phyloP scores from a whole-genome alignment of 805 yeast genomes.

The Monosporozyma unispora region DNA sequence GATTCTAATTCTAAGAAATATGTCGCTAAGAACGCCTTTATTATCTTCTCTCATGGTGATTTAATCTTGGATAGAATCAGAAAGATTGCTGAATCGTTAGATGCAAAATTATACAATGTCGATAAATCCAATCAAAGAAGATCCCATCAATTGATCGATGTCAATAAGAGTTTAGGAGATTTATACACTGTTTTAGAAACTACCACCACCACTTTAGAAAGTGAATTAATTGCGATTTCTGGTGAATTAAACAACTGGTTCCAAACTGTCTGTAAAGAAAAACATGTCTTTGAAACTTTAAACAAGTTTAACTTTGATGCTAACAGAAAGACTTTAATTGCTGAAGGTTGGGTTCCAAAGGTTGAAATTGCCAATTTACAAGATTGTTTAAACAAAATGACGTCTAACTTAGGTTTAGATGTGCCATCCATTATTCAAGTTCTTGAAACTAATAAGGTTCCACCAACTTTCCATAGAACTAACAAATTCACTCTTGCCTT shows the following conservation, averaged over 20 bases:
- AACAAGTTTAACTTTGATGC: constrained; percentile 62
- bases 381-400: constrained; percentile 35
- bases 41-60: constrained; percentile 64
- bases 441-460: constrained; percentile 54
- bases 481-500: constrained; percentile 63
- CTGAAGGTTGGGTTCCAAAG: constrained; percentile 68
- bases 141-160: constrained; percentile 31
- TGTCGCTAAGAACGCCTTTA: constrained; percentile 51
- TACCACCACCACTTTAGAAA: constrained; percentile 45
- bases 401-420: constrained; percentile 22
- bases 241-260: constrained; percentile 56
- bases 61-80: constrained; percentile 49
- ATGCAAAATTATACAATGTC: constrained; percentile 51
- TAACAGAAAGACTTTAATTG: constrained; percentile 55
- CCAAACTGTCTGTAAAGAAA: constrained; percentile 44
- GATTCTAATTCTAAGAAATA: constrained; percentile 43
- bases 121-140: constrained; percentile 36
- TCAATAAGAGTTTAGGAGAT: constrained; percentile 38
- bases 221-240: constrained; percentile 58
- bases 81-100: constrained; percentile 62
- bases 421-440: constrained; percentile 46
- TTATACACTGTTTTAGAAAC: constrained; percentile 40
- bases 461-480: constrained; percentile 63
- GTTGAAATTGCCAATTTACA: constrained; percentile 42
- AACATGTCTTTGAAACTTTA: constrained; percentile 48